phyloP scores from a whole-genome alignment of 208 protist genomes.

The Wallacemonas sp. region DNA sequence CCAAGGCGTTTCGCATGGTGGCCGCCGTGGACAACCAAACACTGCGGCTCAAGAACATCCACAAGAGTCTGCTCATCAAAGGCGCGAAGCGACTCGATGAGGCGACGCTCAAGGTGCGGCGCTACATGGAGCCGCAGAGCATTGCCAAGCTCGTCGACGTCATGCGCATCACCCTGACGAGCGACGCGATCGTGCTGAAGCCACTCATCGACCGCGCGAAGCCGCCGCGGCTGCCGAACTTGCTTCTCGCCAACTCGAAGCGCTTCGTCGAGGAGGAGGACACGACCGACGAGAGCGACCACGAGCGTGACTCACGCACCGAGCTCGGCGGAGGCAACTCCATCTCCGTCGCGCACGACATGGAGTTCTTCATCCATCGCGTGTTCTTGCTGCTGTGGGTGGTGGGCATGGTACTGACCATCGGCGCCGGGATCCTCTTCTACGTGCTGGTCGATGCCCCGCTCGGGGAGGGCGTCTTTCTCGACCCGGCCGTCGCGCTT shows the following conservation, averaged over 20 bases:
- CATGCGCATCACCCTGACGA: constrained; percentile 71
- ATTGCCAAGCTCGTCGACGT: constrained; percentile 86
- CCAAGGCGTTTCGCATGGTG: constrained; percentile 77
- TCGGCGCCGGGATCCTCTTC: constrained; percentile 45
- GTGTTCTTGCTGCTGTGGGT: constrained; percentile 76
- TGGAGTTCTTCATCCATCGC: constrained; percentile 85
- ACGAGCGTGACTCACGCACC: constrained; percentile 69
- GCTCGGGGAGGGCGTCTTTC: constrained; percentile 66
- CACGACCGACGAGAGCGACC: constrained; percentile 83
- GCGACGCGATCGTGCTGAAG: constrained; percentile 74
- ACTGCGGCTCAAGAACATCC: constrained; percentile 69
- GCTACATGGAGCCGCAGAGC: constrained; percentile 69
- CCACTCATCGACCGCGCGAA: constrained; percentile 60
- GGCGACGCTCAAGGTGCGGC: constrained; percentile 48
- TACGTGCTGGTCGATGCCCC: constrained; percentile 36
- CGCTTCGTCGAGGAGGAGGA: constrained; percentile 69
- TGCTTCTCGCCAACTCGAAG: constrained; percentile 34
- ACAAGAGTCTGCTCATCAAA: constrained; percentile 76
- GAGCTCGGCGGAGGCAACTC: constrained; percentile 64
- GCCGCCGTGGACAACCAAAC: constrained; percentile 66
- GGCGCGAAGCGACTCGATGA: constrained; percentile 66
- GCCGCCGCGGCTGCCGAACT: constrained; percentile 76
- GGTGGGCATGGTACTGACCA: constrained; percentile 48
- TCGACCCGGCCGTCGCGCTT: constrained; percentile 69
- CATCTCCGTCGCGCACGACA: constrained; percentile 79